phyloP scores from a whole-genome alignment of 2,329 filamentous ascomycete genomes.

The Ophiostoma ips region DNA sequence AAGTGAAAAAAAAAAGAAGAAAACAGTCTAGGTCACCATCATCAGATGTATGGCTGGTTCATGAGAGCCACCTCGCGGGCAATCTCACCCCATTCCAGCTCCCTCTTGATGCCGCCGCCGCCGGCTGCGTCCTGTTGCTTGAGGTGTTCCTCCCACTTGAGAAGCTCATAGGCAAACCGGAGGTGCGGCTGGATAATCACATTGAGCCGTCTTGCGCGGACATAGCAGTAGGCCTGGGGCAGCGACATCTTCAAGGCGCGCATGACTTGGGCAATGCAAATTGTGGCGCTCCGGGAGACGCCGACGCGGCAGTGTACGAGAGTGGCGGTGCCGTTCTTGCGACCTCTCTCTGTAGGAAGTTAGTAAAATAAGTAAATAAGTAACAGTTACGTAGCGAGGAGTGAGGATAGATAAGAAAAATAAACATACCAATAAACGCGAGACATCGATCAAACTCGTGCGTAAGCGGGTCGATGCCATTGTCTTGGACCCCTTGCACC shows the following conservation, averaged over 20 bases:
- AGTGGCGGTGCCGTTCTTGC: conserved; percentile 63
- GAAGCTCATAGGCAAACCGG: conserved; percentile 82
- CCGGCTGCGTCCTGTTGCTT: neutral
- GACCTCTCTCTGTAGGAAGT: conserved; percentile 53
- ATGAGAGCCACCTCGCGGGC: conserved; percentile 83
- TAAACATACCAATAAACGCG: conserved; percentile 70
- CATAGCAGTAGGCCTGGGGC: conserved; percentile 89
- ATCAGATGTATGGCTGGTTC: conserved; percentile 83
- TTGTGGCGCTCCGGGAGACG: conserved; percentile 88
- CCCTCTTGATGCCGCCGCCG: conserved; percentile 40
- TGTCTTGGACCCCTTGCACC: conserved; percentile 83
- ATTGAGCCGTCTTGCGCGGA: conserved; percentile 80
- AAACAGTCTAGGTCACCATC: conserved; percentile 29
- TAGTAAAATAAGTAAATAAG: too few relatives aligned
- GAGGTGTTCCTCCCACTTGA: conserved; percentile 83
- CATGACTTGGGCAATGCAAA: conserved; percentile 99
- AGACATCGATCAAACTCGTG: conserved; percentile 76
- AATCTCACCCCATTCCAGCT: conserved; percentile 84
- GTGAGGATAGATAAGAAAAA: conserved; percentile 2
- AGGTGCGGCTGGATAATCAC: conserved; percentile 98
- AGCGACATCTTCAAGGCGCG: conserved; percentile 65
- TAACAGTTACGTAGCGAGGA: too few relatives aligned
- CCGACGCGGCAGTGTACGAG: conserved; percentile 94
- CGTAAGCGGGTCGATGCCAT: conserved; percentile 84
- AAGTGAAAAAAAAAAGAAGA: neutral